Evolutionary conservation across 805 yeast genomes (phyloP), one percentile per base, ranked within the genome.

Genomic region (Metschnikowia vanudenii): DNA sequence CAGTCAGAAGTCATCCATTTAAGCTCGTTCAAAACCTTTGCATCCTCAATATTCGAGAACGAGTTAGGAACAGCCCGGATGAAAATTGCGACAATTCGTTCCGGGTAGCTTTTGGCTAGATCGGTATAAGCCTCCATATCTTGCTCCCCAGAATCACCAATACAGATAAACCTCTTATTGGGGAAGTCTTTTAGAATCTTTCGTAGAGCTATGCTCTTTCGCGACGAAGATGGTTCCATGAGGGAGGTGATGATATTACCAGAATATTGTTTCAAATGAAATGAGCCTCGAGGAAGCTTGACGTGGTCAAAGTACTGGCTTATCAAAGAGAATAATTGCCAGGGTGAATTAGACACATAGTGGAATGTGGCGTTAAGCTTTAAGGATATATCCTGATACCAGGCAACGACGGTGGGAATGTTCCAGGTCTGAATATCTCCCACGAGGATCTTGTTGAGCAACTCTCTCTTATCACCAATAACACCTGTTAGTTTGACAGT

Each of bases 71-170:
- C 87, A 39, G 86, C 87, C 35, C 98, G 71, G 30, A 94, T 86
- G 61, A 81, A 91, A 4, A 94, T 88, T 1, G 85, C 95, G 18
- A 77, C 52, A 0, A 94, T 73, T 51, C 81, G 84, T 3, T 71
- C 67, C 0, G 96, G 96, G 56, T 69, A 80, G 28, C 61, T 53
- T 33, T 71, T 66, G 0, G 95, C 87, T 29, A 90, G 67, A 22
- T 84, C 84, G 5, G 81, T 75, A 62, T 94, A 94, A 0, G 97
- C 96, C 59, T 95, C 99, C 36, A 92, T 69, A 68, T 94, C 99
- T 53, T 84, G 85, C 61, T 94, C 99, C 1, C 98, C 98, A 2
- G 97, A 85, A 62, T 94, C 99, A 28, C 99, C 99, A 13, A 94
- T 77, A 41, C 96, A 69, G 19, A 94, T 76, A 61, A 94, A 92